A percentile compares a stretch with the other conserved stretches of the same genome.
Conservation (phyloP, 768 basidiomycete species). For the Lanmaoa rubissima region DNA sequence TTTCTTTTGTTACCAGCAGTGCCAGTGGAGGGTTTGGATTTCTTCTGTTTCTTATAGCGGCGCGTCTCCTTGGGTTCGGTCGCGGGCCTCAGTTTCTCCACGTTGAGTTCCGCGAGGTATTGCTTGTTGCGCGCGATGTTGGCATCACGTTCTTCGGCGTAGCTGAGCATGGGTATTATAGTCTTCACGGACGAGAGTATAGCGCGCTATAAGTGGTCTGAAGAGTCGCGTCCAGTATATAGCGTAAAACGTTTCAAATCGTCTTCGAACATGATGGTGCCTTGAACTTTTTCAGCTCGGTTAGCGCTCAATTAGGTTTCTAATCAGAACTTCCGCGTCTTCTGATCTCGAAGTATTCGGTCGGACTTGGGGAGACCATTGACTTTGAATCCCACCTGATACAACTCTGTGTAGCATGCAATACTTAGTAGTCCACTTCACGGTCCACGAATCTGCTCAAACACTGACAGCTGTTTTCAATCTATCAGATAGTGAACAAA, state of each 20-base stretch:
- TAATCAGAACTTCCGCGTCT: too few species aligned
- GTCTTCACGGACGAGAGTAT: background rate
- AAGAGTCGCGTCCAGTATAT: too few species aligned
- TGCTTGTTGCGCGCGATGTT: slow-evolving; percentile 45
- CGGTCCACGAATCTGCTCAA: background rate
- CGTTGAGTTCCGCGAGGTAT: slow-evolving; percentile 41
- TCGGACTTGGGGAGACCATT: too few species aligned
- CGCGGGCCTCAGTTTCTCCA: slow-evolving; percentile 40
- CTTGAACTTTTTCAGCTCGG: too few species aligned
- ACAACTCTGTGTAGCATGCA: slow-evolving; percentile 1
- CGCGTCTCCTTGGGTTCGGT: slow-evolving; percentile 46
- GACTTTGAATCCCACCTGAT: background rate
- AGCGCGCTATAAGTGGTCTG: background rate
- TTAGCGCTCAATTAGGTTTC: too few species aligned
- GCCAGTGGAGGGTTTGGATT: background rate
- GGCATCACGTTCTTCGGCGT: slow-evolving; percentile 32
- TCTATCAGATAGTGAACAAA: slow-evolving; percentile 9
- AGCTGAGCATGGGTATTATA: slow-evolving; percentile 19
- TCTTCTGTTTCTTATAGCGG: slow-evolving; percentile 19
- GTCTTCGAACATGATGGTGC: too few species aligned
- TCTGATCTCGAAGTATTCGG: background rate
- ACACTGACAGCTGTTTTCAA: background rate
- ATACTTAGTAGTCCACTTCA: background rate
- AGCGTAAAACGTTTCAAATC: too few species aligned
- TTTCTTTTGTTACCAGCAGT: slow-evolving; percentile 42